Percentiles rank a stretch among this genome's conserved stretches.
Conservation (phyloP, 352 stramenopile species). For the Nothophytophthora sp. region DNA sequence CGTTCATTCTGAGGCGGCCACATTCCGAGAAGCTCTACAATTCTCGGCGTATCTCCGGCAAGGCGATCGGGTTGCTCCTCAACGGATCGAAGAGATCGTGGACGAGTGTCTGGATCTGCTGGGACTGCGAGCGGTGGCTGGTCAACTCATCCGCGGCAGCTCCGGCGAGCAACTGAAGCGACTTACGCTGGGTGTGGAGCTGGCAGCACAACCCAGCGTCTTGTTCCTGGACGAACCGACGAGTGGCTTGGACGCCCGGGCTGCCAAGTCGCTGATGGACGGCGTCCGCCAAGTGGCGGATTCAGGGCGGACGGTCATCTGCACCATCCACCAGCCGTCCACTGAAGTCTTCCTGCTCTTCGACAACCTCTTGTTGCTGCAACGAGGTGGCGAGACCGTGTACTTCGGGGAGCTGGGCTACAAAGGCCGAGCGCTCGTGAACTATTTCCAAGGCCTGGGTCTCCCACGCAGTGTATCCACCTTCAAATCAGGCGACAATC, state of each 20-base stretch:
- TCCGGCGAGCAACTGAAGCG: constrained; percentile 53
- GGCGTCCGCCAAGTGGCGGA: constrained; percentile 57
- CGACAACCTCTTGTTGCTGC: constrained; percentile 84
- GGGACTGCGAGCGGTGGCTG: constrained; percentile 51
- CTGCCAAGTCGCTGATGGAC: constrained; percentile 65
- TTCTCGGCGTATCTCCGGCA: constrained; percentile 89
- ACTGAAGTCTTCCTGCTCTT: constrained; percentile 64
- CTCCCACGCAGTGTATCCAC: constrained; percentile 14
- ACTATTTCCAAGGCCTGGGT: constrained; percentile 64
- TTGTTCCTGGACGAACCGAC: constrained; percentile 65
- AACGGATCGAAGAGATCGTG: constrained; percentile 38
- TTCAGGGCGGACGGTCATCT: constrained; percentile 81
- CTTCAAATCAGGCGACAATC: constrained; percentile 76
- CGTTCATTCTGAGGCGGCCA: constrained; percentile 85
- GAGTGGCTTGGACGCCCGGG: constrained; percentile 66
- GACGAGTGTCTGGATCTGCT: constrained; percentile 89
- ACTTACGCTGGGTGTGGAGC: constrained; percentile 47
- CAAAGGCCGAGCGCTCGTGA: constrained; percentile 38
- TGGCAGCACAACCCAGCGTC: constrained; percentile 47
- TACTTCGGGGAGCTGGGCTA: constrained; percentile 84
- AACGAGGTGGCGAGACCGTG: constrained; percentile 78
- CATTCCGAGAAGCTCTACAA: constrained; percentile 87
- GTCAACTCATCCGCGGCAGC: constrained; percentile 36
- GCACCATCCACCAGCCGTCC: constrained; percentile 46
- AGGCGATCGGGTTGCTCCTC: constrained; percentile 24